These are phyloP conservation scores for Kodamaea plutei DNA, from an alignment of 1,139 yeast species.

Conservation along the genomic window DNA sequence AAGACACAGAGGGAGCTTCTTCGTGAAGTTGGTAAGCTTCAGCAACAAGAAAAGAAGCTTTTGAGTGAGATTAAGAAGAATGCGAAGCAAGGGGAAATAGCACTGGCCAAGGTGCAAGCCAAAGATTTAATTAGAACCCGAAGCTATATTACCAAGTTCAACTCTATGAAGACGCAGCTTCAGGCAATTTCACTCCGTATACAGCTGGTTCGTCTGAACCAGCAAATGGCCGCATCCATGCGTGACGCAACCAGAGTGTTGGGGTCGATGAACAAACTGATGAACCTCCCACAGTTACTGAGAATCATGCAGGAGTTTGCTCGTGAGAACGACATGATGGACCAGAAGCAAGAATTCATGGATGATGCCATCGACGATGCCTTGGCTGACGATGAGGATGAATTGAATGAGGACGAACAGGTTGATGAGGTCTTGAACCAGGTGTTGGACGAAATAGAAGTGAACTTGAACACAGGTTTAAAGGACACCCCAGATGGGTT, in stretches of 20 bases:
- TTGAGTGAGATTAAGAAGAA: constrained; percentile 82
- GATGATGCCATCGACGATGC: constrained; percentile 97
- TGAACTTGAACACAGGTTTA: constrained; percentile 69
- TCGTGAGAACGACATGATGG: constrained; percentile 92
- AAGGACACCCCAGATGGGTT: constrained; percentile 64
- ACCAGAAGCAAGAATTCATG: constrained; percentile 97
- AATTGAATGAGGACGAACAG: constrained; percentile 70
- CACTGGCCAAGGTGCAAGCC: constrained; percentile 91
- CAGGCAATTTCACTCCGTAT: constrained; percentile 91
- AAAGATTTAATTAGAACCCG: constrained; percentile 90
- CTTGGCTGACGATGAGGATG: constrained; percentile 78
- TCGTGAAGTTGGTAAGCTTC: constrained; percentile 80
- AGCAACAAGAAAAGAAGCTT: constrained; percentile 85
- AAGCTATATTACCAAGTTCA: constrained; percentile 77
- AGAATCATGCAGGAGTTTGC: constrained; percentile 94
- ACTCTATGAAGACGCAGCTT: constrained; percentile 89
- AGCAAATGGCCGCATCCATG: constrained; percentile 95
- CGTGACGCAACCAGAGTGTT: constrained; percentile 87
- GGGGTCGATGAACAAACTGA: constrained; percentile 80
- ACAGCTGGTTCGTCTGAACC: constrained; percentile 86
- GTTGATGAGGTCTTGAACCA: constrained; percentile 88
- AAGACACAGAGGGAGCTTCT: constrained; percentile 90
- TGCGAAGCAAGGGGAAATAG: constrained; percentile 84
- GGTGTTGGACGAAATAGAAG: constrained; percentile 94
- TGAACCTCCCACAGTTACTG: constrained; percentile 87